Evolutionary conservation across 331 rosid species (phyloP).

Genomic region (Arachis monticola): DNA sequence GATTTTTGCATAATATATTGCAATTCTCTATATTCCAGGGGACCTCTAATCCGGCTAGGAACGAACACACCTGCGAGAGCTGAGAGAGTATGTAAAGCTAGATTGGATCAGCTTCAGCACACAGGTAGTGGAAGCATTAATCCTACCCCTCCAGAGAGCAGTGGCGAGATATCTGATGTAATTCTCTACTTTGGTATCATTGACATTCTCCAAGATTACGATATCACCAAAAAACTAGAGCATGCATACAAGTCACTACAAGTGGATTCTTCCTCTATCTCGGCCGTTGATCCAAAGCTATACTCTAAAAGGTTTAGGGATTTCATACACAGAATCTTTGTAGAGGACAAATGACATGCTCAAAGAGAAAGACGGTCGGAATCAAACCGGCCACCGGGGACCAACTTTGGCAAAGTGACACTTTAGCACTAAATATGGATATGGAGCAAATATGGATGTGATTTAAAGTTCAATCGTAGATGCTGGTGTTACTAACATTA

Average conservation of each 20-base stretch:
- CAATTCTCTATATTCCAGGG: slow-evolving; percentile 45
- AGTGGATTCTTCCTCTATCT: slow-evolving; percentile 62
- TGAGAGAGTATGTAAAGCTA: slow-evolving; percentile 47
- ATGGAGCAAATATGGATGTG: slow-evolving; percentile 36
- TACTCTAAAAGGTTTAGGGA: slow-evolving; percentile 60
- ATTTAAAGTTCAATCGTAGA: slow-evolving; percentile 28
- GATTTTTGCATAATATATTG: neutral
- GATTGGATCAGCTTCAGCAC: slow-evolving; percentile 51
- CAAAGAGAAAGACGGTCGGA: slow-evolving; percentile 38
- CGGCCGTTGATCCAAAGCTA: slow-evolving; percentile 65
- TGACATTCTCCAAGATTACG: slow-evolving; percentile 68
- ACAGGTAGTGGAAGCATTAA: slow-evolving; percentile 54
- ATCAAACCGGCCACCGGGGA: slow-evolving; percentile 19
- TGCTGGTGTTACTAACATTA: slow-evolving; percentile 26
- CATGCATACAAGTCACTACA: slow-evolving; percentile 68
- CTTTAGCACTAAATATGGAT: slow-evolving; percentile 24
- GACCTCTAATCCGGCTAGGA: slow-evolving; percentile 59
- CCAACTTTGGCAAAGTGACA: slow-evolving; percentile 37
- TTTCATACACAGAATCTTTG: slow-evolving; percentile 62
- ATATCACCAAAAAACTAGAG: slow-evolving; percentile 65
- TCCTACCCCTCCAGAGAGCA: slow-evolving; percentile 44
- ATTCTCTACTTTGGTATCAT: slow-evolving; percentile 66
- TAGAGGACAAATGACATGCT: slow-evolving; percentile 49
- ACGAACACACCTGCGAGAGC: slow-evolving; percentile 63
- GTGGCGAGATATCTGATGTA: slow-evolving; percentile 53